Evolutionary conservation across 352 stramenopile species (phyloP).

Genomic region (Hyaloperonospora arabidopsidis): DNA sequence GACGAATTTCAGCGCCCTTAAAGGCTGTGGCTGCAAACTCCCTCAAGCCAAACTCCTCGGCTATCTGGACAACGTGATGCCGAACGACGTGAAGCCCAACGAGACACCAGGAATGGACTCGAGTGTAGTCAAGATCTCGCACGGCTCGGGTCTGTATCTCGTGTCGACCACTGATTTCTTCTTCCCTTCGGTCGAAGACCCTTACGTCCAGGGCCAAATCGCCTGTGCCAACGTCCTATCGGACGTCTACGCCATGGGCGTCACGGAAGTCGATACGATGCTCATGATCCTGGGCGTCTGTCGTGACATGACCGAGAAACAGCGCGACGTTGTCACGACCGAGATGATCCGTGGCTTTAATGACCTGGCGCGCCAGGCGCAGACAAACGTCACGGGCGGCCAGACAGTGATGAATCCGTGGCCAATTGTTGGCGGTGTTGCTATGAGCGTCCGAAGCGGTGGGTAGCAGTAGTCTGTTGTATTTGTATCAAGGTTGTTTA

Average conservation of each 20-base stretch:
- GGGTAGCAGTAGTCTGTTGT: constrained; percentile 7
- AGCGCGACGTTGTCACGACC: constrained; percentile 89
- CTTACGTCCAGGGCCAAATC: constrained; percentile 90
- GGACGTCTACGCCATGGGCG: constrained; percentile 92
- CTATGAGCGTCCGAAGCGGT: constrained; percentile 83
- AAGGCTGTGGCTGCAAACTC: constrained; percentile 95
- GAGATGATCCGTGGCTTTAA: constrained; percentile 94
- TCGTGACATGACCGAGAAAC: constrained; percentile 86
- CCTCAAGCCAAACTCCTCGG: constrained; percentile 89
- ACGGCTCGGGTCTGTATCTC: constrained; percentile 75
- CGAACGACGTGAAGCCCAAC: constrained; percentile 89
- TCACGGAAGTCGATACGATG: constrained; percentile 91
- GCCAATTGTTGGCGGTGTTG: constrained; percentile 92
- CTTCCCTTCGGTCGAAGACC: constrained; percentile 91
- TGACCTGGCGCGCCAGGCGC: constrained; percentile 74
- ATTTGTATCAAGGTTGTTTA: neutral
- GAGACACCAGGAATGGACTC: constrained; percentile 86
- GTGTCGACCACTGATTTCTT: constrained; percentile 95
- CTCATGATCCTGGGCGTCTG: constrained; percentile 92
- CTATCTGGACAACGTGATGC: constrained; percentile 77
- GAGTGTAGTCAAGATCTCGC: constrained; percentile 85
- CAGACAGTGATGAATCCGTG: constrained; percentile 95
- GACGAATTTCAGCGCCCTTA: constrained; percentile 84
- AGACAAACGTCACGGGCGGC: constrained; percentile 89
- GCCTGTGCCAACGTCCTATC: constrained; percentile 92